phyloP scores from a whole-genome alignment of 306 rosid species.

The Erythrophleum fordii region DNA sequence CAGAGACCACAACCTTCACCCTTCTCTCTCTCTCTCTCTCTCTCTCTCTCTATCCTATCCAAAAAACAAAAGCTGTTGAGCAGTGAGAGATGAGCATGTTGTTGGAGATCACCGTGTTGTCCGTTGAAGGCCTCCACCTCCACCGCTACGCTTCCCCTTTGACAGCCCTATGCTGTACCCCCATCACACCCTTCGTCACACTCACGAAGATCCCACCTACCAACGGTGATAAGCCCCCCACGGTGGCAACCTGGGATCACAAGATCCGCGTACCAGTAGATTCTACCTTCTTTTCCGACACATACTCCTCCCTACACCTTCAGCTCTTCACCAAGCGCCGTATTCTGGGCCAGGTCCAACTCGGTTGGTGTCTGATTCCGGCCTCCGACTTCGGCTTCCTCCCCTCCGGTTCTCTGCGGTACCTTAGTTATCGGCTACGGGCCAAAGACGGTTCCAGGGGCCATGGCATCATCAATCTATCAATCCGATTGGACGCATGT shows the following conservation, averaged over 20 bases:
- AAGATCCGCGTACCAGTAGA: constrained; percentile 52
- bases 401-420: constrained; percentile 40
- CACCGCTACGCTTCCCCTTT: constrained; percentile 1
- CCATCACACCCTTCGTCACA: constrained; percentile 55
- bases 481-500: constrained; percentile 44
- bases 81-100: not conserved
- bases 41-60: not conserved
- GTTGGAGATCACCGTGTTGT: constrained; percentile 57
- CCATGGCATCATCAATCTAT: constrained; percentile 49
- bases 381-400: constrained; percentile 56
- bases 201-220: constrained; percentile 44
- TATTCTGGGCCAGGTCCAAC: constrained; percentile 51
- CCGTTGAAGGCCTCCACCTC: constrained; percentile 58
- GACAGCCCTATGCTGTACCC: not conserved
- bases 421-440: constrained; percentile 67
- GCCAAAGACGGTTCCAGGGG: constrained; percentile 61
- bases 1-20: not conserved
- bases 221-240: constrained; percentile 23
- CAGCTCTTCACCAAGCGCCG: constrained; percentile 56
- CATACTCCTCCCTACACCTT: constrained; percentile 49
- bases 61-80: not conserved
- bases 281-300: constrained; percentile 50
- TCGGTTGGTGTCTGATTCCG: constrained; percentile 64
- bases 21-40: not conserved
- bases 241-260: constrained; percentile 50